phyloP scores from a whole-genome alignment of 495 filamentous ascomycete genomes.

The Aspergillus egyptiacus region DNA sequence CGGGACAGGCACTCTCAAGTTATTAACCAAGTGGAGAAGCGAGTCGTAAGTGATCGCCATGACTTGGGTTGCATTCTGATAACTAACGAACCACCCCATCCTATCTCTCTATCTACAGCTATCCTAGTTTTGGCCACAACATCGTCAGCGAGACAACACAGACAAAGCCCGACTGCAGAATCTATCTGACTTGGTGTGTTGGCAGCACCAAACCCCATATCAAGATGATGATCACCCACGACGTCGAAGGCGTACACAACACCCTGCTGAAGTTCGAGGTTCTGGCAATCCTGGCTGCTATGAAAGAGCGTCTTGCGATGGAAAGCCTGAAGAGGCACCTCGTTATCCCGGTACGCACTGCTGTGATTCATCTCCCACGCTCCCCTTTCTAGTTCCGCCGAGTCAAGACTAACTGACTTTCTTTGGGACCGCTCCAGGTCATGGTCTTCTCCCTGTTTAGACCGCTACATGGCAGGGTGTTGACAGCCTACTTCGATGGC shows the following conservation, averaged over 20 bases:
- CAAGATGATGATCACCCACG: neutral
- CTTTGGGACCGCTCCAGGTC: no score
- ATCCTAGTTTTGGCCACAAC: no score
- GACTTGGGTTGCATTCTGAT: no score
- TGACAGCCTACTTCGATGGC: slow-evolving; percentile 1
- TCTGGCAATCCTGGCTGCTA: neutral
- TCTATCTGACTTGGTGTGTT: no score
- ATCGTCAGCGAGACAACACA: no score
- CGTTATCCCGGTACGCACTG: neutral
- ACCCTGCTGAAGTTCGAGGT: neutral
- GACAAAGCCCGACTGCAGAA: no score
- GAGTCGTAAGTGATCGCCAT: no score
- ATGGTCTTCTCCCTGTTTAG: slow-evolving; percentile 2
- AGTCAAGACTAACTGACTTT: neutral
- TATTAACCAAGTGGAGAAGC: no score
- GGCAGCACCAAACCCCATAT: slow-evolving; percentile 1
- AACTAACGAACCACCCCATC: no score
- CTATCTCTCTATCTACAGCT: no score
- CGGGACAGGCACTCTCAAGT: no score
- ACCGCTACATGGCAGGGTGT: neutral
- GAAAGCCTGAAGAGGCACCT: neutral
- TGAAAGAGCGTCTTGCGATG: neutral
- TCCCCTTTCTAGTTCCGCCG: neutral
- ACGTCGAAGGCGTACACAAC: neutral
- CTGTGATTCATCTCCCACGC: neutral